Percentiles rank a stretch among this genome's conserved stretches.
These are phyloP conservation scores for Gossypium stocksii DNA, from an alignment of 345 rosid species.

Conservation along the genomic window DNA sequence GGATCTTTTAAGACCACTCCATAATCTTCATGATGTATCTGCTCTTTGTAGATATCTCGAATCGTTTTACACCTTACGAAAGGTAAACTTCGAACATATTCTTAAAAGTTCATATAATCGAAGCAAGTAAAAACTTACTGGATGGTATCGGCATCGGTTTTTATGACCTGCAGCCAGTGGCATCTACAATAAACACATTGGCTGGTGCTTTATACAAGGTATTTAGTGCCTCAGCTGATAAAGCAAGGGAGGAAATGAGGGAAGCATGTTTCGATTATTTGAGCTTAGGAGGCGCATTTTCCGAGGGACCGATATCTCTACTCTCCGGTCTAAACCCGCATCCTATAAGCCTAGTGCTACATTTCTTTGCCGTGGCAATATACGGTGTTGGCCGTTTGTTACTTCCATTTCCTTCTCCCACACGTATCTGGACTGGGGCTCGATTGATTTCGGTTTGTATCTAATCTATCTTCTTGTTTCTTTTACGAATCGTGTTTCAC, in stretches of 20 bases:
- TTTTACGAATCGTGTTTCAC: not conserved
- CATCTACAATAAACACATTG: constrained; percentile 42
- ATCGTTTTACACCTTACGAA: constrained; percentile 44
- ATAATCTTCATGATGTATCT: constrained; percentile 35
- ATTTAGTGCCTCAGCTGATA: constrained; percentile 26
- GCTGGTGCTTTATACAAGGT: constrained; percentile 35
- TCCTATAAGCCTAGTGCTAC: constrained; percentile 30
- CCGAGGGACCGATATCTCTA: constrained; percentile 33
- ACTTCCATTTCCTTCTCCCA: constrained; percentile 31
- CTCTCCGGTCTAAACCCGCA: constrained; percentile 41
- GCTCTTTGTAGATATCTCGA: constrained; percentile 36
- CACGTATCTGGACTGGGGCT: constrained; percentile 29
- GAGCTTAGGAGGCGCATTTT: constrained; percentile 36
- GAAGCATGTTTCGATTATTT: constrained; percentile 41
- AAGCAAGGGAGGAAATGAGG: constrained; percentile 30
- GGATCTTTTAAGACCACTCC: constrained; percentile 41
- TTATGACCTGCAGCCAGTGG: constrained; percentile 28
- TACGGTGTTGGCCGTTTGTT: constrained; percentile 31
- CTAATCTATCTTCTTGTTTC: not conserved
- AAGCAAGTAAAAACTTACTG: not conserved
- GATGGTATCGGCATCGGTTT: not conserved
- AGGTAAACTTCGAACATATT: constrained; percentile 24
- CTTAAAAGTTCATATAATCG: not conserved
- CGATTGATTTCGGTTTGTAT: constrained; percentile 32
- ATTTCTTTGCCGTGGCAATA: constrained; percentile 35